Base-by-base conservation (phyloP, 176 grass and related monocot genomes). In the Avena sativa region DNA sequence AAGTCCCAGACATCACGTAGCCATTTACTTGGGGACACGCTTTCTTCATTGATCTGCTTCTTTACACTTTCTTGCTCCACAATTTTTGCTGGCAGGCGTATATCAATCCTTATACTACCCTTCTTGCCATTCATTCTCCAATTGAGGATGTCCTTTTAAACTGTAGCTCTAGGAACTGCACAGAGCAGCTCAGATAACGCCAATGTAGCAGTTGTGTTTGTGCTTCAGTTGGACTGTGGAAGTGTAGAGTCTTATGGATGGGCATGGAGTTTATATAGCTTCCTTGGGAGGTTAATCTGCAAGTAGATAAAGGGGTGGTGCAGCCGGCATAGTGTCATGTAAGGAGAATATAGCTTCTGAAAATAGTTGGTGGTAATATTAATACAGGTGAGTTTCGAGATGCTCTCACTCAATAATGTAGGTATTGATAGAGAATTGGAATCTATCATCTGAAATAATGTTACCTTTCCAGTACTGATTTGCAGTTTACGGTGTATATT, bases 41-140 rank as follows among this genome's bases (percentile, higher is more conserved):
- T 80, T 44, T 76, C 15, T 83, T 68, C 43, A 26, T 15, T 50
- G 20, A 32, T 53, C 44, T 88, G 12, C 49, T 94, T 92, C 90
- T 74, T 94, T 50, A 72, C 51, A 73, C 14, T 66, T 47, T 83
- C 86, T 5, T 76, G 64, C 76, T 85, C 53, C 61, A 81, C 85
- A 34, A 52, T 60, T 15, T 90, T 86, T 34, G 90, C 71, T 49
- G 79, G 63, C 8, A 80, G 60, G 83, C 79, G 63, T 51, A 97
- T 92, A 67, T 92, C 86, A 67, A 97, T 94, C 83, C 76, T 83
- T 89, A 94, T 62, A 79, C 92, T 90, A 84, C 92, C 89, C 81
- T 86, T 97, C 78, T 94, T 92, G 87, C 83, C 92, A 88, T 89
- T 94, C 94, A 97, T 97, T 90, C 80, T 90, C 89, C 57, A 90